phyloP scores from a whole-genome alignment of 2,329 filamentous ascomycete genomes.

The Elsinoe ampelina region DNA sequence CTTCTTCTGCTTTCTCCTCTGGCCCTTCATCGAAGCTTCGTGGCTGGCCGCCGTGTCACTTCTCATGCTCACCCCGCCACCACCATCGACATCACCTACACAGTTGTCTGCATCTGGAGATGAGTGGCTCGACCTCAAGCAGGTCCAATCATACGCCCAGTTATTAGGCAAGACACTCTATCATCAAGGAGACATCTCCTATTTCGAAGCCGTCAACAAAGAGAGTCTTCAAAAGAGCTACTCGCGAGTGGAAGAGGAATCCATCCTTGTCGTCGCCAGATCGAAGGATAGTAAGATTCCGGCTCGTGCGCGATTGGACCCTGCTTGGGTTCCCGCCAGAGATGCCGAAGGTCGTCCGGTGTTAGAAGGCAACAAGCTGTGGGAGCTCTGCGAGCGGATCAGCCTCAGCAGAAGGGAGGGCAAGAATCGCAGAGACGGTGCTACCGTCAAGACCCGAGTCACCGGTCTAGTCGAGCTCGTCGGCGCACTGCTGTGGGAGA shows the following conservation, averaged over 20 bases:
- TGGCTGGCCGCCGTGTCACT: constrained; percentile 88
- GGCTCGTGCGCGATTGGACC: constrained; percentile 56
- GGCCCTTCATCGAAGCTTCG: constrained; percentile 91
- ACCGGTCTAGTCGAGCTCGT: constrained; percentile 66
- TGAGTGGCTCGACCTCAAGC: constrained; percentile 71
- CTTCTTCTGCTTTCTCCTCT: constrained; percentile 97
- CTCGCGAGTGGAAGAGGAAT: constrained; percentile 77
- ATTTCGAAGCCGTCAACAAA: constrained; percentile 98
- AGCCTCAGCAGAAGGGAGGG: constrained; percentile 75
- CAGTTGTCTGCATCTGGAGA: constrained; percentile 29
- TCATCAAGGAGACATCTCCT: constrained; percentile 91
- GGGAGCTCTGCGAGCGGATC: constrained; percentile 87
- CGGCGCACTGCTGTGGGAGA: constrained; percentile 59
- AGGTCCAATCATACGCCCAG: constrained; percentile 64
- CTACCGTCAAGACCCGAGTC: constrained; percentile 76
- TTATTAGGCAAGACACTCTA: constrained; percentile 92
- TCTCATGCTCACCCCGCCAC: constrained; percentile 72
- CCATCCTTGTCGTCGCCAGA: constrained; percentile 69
- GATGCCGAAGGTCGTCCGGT: constrained; percentile 54
- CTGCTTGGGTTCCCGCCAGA: constrained; percentile 48
- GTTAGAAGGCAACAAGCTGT: constrained; percentile 61
- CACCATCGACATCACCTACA: constrained; percentile 14
- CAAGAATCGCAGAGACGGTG: constrained; percentile 91
- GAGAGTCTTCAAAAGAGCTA: constrained; percentile 94
- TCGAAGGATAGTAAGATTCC: constrained; percentile 53